Base-by-base conservation (phyloP, 1,139 yeast genomes). In the Petasospora rhodanensis region DNA sequence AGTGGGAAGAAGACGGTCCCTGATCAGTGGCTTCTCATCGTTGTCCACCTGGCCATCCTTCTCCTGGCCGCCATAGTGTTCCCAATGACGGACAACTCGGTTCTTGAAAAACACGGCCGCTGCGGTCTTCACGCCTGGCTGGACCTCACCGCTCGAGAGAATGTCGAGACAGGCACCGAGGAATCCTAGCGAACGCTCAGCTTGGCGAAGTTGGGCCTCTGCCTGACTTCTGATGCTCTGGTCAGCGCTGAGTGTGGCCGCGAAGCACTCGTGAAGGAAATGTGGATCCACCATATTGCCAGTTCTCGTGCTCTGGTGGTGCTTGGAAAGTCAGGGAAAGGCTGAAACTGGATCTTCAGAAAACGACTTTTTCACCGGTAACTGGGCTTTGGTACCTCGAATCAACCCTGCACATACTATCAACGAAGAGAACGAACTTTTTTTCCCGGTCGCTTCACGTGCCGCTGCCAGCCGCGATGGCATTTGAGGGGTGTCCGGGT, bases 31-130 rank as follows among this genome's bases (percentile, higher is more conserved):
- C 49, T 78, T 81, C 53, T 89, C 96, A 43, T 72, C 86, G 8
- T 66, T 64, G 43, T 75, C 80, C 13, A 86, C 76, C n/a, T n/a
- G n/a, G 13, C 47, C 52, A 14, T 49, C 43, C 4, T 53, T 52
- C 14, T 53, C 47, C 5, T 61, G 67, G 4, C 57, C 56, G 14
- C 43, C 40, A 14, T 49, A 46, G 9, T 58, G 54, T 15, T 50
- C 52, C 97, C 97, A 91, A 41, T 70, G 69, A 38, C 73, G 71
- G 11, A 70, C 62, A 18, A 87, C 68, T 40, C 79, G 67, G 56
- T 91, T 91, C 55, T 91, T 91, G 61, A 91, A 76, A 56, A 79
- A 89, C 18, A 91, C 80, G 0, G 95, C 94, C 13, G 95, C 84
- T 10, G 95, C 91, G 32, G 78, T 70, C 45, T 79, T 76, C 28